Percentiles rank a stretch among this genome's conserved stretches.
Conservation (phyloP, 192 early-diverging fungal species). For the Diversispora eburnea region DNA sequence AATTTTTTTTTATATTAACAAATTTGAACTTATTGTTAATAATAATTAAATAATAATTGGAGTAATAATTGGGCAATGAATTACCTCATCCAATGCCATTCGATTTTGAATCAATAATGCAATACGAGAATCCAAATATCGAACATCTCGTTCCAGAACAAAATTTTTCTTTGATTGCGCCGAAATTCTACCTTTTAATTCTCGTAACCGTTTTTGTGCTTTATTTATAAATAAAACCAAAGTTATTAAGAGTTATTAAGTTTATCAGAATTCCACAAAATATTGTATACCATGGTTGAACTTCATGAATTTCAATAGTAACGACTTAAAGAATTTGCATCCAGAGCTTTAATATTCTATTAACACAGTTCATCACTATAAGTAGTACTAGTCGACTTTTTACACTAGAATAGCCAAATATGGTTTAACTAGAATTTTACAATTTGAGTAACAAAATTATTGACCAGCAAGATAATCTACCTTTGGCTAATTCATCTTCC, state of each 20-base stretch:
- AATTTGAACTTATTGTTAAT: background rate
- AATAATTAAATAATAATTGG: background rate
- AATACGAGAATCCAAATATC: conserved; percentile 88
- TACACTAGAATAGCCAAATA: too few relatives aligned
- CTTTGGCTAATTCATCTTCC: conserved; percentile 87
- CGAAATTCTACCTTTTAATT: conserved; percentile 87
- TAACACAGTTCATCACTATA: too few relatives aligned
- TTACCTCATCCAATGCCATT: conserved; percentile 87
- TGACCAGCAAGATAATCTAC: conserved; percentile 43
- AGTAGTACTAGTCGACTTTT: too few relatives aligned
- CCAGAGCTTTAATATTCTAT: too few relatives aligned
- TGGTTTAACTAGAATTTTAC: background rate
- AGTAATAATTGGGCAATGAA: background rate
- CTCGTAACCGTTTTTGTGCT: conserved; percentile 81
- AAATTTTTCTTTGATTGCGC: conserved; percentile 94
- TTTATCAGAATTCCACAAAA: conserved; percentile 28
- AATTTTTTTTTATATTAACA: conserved; percentile 15
- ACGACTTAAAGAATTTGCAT: too few relatives aligned
- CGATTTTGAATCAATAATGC: conserved; percentile 90
- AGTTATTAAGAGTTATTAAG: background rate
- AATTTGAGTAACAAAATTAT: background rate
- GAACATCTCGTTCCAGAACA: conserved; percentile 86
- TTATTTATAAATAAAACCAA: conserved; percentile 21
- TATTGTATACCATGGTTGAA: background rate
- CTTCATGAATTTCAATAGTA: background rate